Percentiles rank a stretch among this genome's conserved stretches.
Evolutionary conservation across 345 rosid genomes (phyloP).

Genomic region (Luvunga scandens): DNA sequence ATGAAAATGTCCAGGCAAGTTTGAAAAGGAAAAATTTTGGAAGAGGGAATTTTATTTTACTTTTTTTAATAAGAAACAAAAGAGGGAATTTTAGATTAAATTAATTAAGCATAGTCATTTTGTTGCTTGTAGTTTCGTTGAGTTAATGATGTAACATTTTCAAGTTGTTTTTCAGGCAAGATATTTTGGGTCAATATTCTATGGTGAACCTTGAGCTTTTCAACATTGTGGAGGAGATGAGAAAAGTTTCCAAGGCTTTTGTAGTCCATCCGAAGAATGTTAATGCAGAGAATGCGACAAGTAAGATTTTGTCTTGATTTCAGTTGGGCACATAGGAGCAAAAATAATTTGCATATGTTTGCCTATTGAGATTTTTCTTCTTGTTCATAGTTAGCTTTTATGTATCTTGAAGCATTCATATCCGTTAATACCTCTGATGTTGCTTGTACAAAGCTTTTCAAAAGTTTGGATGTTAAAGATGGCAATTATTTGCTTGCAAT

Average conservation of each 20-base stretch:
- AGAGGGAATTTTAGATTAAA: not conserved
- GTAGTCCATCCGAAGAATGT: conserved; percentile 89
- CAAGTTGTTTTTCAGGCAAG: conserved; percentile 57
- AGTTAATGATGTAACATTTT: not conserved
- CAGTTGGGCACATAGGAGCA: not conserved
- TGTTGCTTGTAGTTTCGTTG: not conserved
- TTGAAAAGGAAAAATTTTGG: not conserved
- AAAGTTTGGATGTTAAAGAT: not conserved
- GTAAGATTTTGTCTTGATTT: conserved; percentile 34
- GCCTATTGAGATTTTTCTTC: not conserved
- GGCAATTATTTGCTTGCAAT: not conserved
- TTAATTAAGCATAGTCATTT: not conserved
- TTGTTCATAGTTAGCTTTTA: not conserved
- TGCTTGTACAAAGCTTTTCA: not conserved
- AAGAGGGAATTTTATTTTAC: not conserved
- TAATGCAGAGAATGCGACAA: conserved; percentile 72
- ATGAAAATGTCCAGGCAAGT: not conserved
- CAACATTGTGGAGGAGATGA: conserved; percentile 81
- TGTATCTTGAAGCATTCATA: not conserved
- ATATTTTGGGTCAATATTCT: conserved; percentile 81
- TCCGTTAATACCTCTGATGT: not conserved
- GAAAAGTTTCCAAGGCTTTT: conserved; percentile 79
- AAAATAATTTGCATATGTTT: not conserved
- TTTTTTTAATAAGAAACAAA: not conserved
- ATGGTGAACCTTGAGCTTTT: conserved; percentile 95